Conservation (phyloP, 768 basidiomycete genomes). For the Russula emetica region DNA sequence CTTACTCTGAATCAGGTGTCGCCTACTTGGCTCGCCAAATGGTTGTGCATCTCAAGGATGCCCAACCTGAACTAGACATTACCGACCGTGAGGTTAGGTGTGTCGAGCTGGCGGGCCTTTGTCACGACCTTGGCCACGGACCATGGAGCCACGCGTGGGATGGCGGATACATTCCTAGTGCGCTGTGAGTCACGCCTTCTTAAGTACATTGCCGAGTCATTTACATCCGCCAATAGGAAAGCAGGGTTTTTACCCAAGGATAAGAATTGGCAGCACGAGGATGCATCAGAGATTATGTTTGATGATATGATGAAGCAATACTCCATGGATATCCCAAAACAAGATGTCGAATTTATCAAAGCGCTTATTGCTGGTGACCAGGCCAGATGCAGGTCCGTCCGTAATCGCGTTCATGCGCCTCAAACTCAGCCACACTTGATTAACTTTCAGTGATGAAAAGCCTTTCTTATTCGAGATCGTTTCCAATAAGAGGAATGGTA, state of each 20-base stretch:
- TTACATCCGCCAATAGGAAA: conserved; percentile 6
- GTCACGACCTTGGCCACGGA: conserved; percentile 83
- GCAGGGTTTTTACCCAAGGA: conserved; percentile 31
- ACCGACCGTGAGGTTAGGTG: conserved; percentile 70
- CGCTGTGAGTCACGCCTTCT: conserved; percentile 45
- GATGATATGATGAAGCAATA: conserved; percentile 60
- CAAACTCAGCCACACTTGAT: neutral
- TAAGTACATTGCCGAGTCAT: neutral
- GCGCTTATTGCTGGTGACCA: conserved; percentile 71
- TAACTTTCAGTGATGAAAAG: conserved; percentile 44
- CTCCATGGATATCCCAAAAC: conserved; percentile 43
- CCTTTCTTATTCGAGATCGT: conserved; percentile 80
- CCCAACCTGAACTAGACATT: conserved; percentile 60
- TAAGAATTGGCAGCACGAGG: conserved; percentile 66
- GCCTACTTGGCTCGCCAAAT: conserved; percentile 67
- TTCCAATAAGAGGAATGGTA: conserved; percentile 72
- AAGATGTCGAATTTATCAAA: conserved; percentile 62
- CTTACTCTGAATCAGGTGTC: conserved; percentile 52
- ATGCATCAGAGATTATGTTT: conserved; percentile 81
- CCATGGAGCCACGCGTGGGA: conserved; percentile 90
- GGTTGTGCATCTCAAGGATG: conserved; percentile 49
- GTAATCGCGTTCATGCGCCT: conserved; percentile 23
- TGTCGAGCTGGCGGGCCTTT: conserved; percentile 74
- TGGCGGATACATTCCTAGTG: conserved; percentile 59
- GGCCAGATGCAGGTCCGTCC: conserved; percentile 50